Evolutionary conservation across 495 filamentous ascomycete genomes (phyloP).

Genomic region (Podospora fimiseda): DNA sequence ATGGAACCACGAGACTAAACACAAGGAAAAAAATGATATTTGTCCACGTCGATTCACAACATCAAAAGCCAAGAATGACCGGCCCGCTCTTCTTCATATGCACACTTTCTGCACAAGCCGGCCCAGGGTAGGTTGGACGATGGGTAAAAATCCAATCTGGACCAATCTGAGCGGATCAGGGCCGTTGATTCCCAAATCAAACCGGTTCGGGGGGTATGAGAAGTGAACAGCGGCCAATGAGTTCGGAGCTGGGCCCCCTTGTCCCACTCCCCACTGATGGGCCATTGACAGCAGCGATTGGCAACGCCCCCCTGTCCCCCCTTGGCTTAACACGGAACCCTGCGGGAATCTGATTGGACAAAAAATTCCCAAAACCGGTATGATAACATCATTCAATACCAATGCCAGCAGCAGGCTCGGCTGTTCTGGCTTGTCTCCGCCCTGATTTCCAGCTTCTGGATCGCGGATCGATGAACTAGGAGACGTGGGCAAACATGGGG

Average conservation of each 20-base stretch:
- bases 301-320: neutral
- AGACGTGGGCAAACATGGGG: slow-evolving; percentile 1
- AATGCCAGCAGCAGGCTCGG: neutral
- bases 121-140: too few relatives aligned
- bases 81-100: neutral
- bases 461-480: slow-evolving; percentile 15
- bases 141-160: slow-evolving; percentile 2
- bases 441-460: slow-evolving; percentile 10
- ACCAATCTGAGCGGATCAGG: neutral
- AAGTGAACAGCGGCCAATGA: neutral
- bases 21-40: too few relatives aligned
- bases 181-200: neutral
- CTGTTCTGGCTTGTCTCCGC: slow-evolving; percentile 12
- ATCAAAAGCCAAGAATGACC: neutral
- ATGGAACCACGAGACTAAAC: too few relatives aligned
- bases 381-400: slow-evolving; percentile 28
- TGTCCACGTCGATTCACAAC: neutral
- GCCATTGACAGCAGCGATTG: slow-evolving; percentile 7
- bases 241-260: neutral
- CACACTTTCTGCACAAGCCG: too few relatives aligned
- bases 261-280: neutral
- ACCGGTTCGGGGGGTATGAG: neutral
- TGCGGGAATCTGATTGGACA: slow-evolving; percentile 13
- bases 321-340: neutral
- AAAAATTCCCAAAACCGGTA: slow-evolving; percentile 14